A percentile compares a stretch with the other conserved stretches of the same genome.
Evolutionary conservation across 441 rosid genomes (phyloP).

Genomic region (Caryocar brasiliense): DNA sequence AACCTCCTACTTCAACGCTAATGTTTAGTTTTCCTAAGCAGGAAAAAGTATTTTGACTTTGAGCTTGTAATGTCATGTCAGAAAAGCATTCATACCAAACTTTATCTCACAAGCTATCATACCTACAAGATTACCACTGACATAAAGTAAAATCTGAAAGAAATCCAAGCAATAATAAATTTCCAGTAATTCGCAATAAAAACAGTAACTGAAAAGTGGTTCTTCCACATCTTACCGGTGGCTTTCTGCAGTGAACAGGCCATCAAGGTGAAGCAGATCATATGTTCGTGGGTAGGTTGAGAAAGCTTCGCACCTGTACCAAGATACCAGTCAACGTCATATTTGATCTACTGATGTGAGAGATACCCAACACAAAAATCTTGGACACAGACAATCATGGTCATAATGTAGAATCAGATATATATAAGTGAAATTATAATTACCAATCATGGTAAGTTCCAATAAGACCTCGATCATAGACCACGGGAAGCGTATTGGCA

Average conservation of each 20-base stretch:
- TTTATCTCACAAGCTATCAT: too few species aligned
- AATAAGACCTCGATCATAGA: conserved; percentile 82
- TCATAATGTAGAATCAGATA: not conserved
- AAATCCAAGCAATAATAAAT: too few species aligned
- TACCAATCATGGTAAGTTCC: conserved; percentile 96
- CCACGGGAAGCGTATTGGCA: conserved; percentile 65
- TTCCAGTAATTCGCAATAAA: too few species aligned
- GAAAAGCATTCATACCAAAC: not conserved
- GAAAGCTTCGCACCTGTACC: conserved; percentile 99
- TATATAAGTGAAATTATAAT: not conserved
- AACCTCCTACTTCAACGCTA: too few species aligned
- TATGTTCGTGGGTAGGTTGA: conserved; percentile 95
- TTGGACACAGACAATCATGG: not conserved
- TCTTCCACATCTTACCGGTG: conserved; percentile 46
- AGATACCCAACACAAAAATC: not conserved
- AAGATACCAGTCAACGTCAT: conserved; percentile 21
- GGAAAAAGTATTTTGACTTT: too few species aligned
- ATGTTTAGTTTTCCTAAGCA: too few species aligned
- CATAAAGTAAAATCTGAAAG: too few species aligned
- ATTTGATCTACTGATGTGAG: too few species aligned
- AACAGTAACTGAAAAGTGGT: not conserved
- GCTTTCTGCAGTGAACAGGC: conserved; percentile 76
- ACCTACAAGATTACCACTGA: too few species aligned
- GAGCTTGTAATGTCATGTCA: not conserved
- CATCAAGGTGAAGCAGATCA: conserved; percentile 88